A percentile compares a stretch with the other conserved stretches of the same genome.
Conservation (phyloP, 1,139 yeast genomes). For the Geotrichum phurueaensis region DNA sequence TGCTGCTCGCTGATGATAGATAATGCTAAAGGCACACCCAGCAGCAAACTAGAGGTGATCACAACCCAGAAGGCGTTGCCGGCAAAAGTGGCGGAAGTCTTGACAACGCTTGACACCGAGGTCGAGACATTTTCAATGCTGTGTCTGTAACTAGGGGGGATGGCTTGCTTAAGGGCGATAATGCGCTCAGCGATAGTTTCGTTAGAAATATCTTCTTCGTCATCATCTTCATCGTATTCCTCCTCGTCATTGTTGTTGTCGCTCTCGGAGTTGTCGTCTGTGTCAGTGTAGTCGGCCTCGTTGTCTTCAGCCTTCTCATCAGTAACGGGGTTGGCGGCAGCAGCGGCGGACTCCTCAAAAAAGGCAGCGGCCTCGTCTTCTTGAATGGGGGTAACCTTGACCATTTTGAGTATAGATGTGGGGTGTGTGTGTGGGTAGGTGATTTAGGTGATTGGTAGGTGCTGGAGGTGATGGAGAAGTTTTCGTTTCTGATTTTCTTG, state of each 20-base stretch:
- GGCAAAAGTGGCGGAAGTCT: constrained; percentile 47
- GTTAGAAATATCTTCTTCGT: constrained; percentile 69
- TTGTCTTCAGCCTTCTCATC: constrained; percentile 26
- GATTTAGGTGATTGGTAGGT: not conserved
- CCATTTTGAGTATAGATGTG: constrained; percentile 44
- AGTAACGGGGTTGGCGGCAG: constrained; percentile 11
- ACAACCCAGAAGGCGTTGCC: constrained; percentile 81
- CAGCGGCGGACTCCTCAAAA: constrained; percentile 13
- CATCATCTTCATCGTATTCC: constrained; percentile 59
- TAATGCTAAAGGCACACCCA: constrained; percentile 89
- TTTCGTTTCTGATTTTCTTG: not conserved
- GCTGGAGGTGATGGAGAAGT: constrained; percentile 1
- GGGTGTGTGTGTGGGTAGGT: not conserved
- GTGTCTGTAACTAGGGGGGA: constrained; percentile 82
- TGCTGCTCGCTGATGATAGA: constrained; percentile 90
- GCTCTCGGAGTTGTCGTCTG: constrained; percentile 33
- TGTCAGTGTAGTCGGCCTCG: constrained; percentile 33
- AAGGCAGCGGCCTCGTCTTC: constrained; percentile 28
- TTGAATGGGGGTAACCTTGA: constrained; percentile 63
- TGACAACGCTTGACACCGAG: constrained; percentile 31
- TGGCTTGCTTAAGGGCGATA: constrained; percentile 82
- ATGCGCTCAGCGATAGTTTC: constrained; percentile 86
- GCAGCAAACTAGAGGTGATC: constrained; percentile 74
- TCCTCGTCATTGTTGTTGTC: constrained; percentile 21
- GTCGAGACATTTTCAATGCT: constrained; percentile 34